A percentile compares a stretch with the other conserved stretches of the same genome.
phyloP scores from a whole-genome alignment of 495 filamentous ascomycete species.

The Parmelia sp. region DNA sequence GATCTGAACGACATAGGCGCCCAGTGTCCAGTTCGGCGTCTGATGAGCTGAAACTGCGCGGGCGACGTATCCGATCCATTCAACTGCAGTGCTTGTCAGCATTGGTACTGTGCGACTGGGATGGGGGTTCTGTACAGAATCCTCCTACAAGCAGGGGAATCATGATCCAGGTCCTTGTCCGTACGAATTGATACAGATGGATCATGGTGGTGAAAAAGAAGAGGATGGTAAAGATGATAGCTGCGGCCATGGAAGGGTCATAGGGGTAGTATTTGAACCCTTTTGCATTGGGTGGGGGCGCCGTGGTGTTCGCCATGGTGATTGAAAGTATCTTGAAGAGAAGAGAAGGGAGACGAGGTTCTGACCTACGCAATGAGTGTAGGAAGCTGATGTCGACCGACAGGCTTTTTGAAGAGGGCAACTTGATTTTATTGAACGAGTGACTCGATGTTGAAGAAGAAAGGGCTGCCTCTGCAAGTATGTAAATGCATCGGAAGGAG shows the following conservation, averaged over 20 bases:
- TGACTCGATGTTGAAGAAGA: background rate
- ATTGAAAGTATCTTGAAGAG: background rate
- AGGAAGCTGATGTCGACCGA: background rate
- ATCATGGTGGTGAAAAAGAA: slow-evolving; percentile 43
- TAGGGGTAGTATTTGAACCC: slow-evolving; percentile 31
- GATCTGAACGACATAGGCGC: slow-evolving; percentile 33
- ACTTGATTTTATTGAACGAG: background rate
- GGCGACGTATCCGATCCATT: slow-evolving; percentile 42
- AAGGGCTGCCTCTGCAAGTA: background rate
- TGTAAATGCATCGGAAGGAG: background rate
- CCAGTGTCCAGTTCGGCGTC: slow-evolving; percentile 17
- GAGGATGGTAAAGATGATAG: slow-evolving; percentile 40
- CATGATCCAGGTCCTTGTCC: slow-evolving; percentile 53
- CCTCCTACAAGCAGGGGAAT: slow-evolving; percentile 53
- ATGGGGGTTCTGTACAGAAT: slow-evolving; percentile 19
- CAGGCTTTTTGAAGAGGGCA: background rate
- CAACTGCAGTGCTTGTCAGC: slow-evolving; percentile 28
- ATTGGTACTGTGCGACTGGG: background rate
- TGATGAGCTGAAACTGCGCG: slow-evolving; percentile 34
- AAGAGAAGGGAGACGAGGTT: background rate
- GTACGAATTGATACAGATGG: slow-evolving; percentile 46
- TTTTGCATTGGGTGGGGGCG: background rate
- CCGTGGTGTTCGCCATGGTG: background rate
- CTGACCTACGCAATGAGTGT: background rate
- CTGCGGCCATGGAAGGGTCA: slow-evolving; percentile 43